phyloP scores from a whole-genome alignment of 768 basidiomycete species.

The Boletus barrowsii region DNA sequence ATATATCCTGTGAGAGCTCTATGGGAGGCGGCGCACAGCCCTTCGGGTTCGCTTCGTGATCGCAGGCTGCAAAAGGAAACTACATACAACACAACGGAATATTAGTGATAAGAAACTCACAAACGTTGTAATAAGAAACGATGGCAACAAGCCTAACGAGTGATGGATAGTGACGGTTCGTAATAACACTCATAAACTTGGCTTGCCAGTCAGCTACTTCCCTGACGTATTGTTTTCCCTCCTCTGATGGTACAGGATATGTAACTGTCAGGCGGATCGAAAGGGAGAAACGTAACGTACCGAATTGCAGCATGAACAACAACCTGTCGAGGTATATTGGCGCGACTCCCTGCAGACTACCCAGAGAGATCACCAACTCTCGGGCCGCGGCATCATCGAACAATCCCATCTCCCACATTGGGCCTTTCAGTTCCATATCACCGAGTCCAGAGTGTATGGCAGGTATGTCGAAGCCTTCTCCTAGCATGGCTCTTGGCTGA shows the following conservation, averaged over 20 bases:
- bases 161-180: slow-evolving; percentile 3
- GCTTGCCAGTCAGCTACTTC: slow-evolving; percentile 11
- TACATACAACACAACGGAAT: not conserved
- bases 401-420: slow-evolving; percentile 20
- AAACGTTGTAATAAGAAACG: slow-evolving; percentile 21
- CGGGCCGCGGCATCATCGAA: slow-evolving; percentile 19
- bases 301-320: slow-evolving; percentile 19
- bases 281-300: slow-evolving; percentile 10
- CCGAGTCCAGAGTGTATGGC: not conserved
- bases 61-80: slow-evolving; percentile 1
- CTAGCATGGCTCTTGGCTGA: slow-evolving; percentile 14
- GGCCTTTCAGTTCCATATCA: slow-evolving; percentile 1
- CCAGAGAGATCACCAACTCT: slow-evolving; percentile 9
- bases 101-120: slow-evolving; percentile 1
- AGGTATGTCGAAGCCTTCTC: slow-evolving; percentile 25
- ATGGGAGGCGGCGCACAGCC: not conserved
- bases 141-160: slow-evolving; percentile 22
- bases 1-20: not conserved
- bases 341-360: slow-evolving; percentile 7
- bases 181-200: slow-evolving; percentile 12
- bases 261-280: not conserved
- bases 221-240: slow-evolving; percentile 20
- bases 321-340: slow-evolving; percentile 6
- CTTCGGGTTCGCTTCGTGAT: not conserved
- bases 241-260: slow-evolving; percentile 1